These are phyloP conservation scores for Magnaporthiopsis rhizophila DNA, from an alignment of 2,329 filamentous ascomycete genomes.

Conservation along the genomic window DNA sequence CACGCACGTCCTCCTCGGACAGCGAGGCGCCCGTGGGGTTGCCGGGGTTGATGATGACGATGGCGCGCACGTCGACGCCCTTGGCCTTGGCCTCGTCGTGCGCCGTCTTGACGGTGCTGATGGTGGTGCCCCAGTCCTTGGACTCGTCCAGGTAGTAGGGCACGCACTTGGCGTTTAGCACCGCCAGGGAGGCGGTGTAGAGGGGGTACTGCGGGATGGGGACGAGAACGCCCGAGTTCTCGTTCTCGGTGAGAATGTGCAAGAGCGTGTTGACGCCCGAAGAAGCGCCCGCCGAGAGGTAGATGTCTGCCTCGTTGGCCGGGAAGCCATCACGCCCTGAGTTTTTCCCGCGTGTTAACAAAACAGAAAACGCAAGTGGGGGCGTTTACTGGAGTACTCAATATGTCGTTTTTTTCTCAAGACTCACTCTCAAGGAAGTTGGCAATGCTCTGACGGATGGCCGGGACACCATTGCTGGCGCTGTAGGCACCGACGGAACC, in stretches of 20 bases:
- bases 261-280: slow-evolving; percentile 92
- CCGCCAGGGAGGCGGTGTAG: slow-evolving; percentile 84
- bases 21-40: slow-evolving; percentile 93
- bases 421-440: slow-evolving; percentile 78
- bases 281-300: slow-evolving; percentile 85
- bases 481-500: slow-evolving; percentile 95
- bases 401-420: not conserved
- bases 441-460: slow-evolving; percentile 82
- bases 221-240: slow-evolving; percentile 76
- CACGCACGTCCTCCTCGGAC: slow-evolving; percentile 67
- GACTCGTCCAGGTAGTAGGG: slow-evolving; percentile 91
- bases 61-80: slow-evolving; percentile 80
- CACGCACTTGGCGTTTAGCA: slow-evolving; percentile 79
- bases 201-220: slow-evolving; percentile 97
- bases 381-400: too few species aligned
- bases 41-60: slow-evolving; percentile 96
- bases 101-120: slow-evolving; percentile 66
- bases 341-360: slow-evolving; percentile 9
- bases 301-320: slow-evolving; percentile 72
- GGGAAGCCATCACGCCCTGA: slow-evolving; percentile 79
- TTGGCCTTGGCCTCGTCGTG: slow-evolving; percentile 66
- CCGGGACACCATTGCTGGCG: slow-evolving; percentile 80
- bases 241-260: slow-evolving; percentile 73
- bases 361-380: not conserved
- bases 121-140: slow-evolving; percentile 78